phyloP scores from a whole-genome alignment of 768 basidiomycete species.

The Termitomyces sp. region DNA sequence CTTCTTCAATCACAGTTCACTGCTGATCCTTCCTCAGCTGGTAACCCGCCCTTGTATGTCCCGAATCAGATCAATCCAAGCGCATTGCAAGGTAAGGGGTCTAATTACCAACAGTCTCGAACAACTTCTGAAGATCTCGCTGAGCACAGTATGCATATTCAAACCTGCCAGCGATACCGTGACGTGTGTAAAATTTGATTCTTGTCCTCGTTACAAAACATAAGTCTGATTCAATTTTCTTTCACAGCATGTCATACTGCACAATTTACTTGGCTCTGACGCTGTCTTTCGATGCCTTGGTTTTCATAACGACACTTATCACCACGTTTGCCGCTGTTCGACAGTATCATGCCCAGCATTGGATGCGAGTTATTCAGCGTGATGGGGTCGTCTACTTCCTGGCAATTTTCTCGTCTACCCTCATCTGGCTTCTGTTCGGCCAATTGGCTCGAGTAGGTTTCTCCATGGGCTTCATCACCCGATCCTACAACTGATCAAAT shows the following conservation, averaged over 20 bases:
- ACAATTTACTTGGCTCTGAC: slow-evolving; percentile 12
- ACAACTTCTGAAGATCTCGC: background rate
- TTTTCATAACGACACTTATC: slow-evolving; percentile 12
- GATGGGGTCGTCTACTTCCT: slow-evolving; percentile 18
- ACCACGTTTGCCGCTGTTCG: slow-evolving; percentile 8
- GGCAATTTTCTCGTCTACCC: slow-evolving; percentile 16
- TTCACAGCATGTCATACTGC: background rate
- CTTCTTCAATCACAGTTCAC: background rate
- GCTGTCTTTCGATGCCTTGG: slow-evolving; percentile 13
- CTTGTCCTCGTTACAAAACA: background rate
- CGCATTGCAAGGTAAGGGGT: background rate
- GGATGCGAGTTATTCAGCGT: slow-evolving; percentile 14
- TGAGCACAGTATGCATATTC: background rate
- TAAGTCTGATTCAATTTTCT: background rate
- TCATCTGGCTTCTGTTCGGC: slow-evolving; percentile 12
- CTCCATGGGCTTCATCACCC: too few species aligned
- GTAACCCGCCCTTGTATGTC: too few species aligned
- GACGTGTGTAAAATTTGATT: background rate
- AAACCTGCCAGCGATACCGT: background rate
- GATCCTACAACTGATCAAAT: background rate
- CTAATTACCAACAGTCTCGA: background rate
- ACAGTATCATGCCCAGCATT: slow-evolving; percentile 3
- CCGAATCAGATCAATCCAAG: background rate
- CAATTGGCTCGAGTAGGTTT: background rate
- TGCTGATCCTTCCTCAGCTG: too few species aligned